Evolutionary conservation across 805 yeast species (phyloP), one percentile per base, ranked within the genome.

Genomic region (Ogataea pini): DNA sequence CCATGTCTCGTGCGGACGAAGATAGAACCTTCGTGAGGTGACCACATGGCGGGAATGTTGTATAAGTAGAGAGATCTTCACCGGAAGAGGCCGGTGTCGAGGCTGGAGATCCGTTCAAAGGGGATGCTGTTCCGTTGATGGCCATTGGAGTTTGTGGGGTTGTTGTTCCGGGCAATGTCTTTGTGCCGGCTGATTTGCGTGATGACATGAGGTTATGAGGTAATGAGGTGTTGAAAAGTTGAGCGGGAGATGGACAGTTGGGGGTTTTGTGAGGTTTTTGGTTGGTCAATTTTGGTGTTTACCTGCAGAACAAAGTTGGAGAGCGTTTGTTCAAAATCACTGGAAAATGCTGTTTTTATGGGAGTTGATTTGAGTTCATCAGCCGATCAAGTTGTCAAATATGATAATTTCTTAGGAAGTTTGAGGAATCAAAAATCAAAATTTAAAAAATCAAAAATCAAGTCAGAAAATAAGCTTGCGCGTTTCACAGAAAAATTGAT

Each of bases 1-100:
- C 79, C 13, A 73, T 73, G 3, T 76, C 79, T 43, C 66, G 67
- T 8, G 83, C 82, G 41, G 70, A 71, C 22, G 83, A 72, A 10
- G 67, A 69, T 37, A 80, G 63, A 6, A 79, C 80, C 47, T 75
- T 69, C 14, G 61, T 58, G 36, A 80, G 62, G 59, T 80, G 86
- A 8, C 68, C 60, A 60, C 86, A 80, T 0, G 82, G 71, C 18
- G 69, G 69, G 46, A 76, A 71, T 4, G 72, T 62, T 13, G 59
- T 57, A 48, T 64, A 61, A 4, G 65, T 44, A 6, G 54, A 28
- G 3, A 53, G 36, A 13, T 54, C 60, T 32, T 57, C 61, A 31
- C 22, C 20, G 14, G 42, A 2, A 3, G 31, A 12, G 42, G 22
- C 10, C 32, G 31, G n/a, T 14, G 42, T 3, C 22, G 17, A 5